Base-by-base conservation (phyloP, 495 filamentous ascomycete genomes). In the Amniculicola lignicola region DNA sequence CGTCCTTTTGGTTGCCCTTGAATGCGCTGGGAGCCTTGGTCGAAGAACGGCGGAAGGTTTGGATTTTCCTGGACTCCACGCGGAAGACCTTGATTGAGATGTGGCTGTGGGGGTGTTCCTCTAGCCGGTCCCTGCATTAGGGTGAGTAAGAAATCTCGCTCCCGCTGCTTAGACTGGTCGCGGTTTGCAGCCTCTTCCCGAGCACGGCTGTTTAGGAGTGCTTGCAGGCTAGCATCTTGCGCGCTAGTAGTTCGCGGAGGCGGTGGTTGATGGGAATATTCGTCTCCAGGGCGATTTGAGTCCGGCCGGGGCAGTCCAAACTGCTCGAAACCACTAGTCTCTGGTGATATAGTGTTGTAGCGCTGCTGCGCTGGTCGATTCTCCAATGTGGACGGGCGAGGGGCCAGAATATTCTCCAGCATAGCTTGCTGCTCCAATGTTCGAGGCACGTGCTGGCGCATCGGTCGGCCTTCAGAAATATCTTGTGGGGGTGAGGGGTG, bases 131-230 rank as follows among this genome's bases (percentile, higher is more conserved):
- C 44, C 41, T 70, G 65, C 50, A 71, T 64, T 16, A 71, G 64
- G 33, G 46, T 61, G 7, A 71, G 61, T 28, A 71, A 49, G 42
- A 70, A 71, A 16, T 61, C 51, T 12, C 59, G 52, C 25, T 68
- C 49, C 43, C 65, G 56, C 33, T 52, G 40, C 29, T 55, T 61
- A 14, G 45, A 28, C 21, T 36, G 43, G 29, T 21, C 61, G 38
- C 69, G 57, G 16, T 54, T 53, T 15, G 18, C 45, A 11, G 60
- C 14, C 12, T 65, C 48, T 16, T 48, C 51, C 40, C 48, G 35
- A 12, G 16, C 42, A 11, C 42, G 63, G 18, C 39, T 54, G 21
- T 53, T 55, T 23, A 63, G 22, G 10, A 62, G 12, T 16, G 48
- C 56, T 16, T 59, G 39, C 22, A 54, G 27, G 36, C 49, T 38